phyloP scores from a whole-genome alignment of 1,139 yeast genomes.

The Pichia sp. region DNA sequence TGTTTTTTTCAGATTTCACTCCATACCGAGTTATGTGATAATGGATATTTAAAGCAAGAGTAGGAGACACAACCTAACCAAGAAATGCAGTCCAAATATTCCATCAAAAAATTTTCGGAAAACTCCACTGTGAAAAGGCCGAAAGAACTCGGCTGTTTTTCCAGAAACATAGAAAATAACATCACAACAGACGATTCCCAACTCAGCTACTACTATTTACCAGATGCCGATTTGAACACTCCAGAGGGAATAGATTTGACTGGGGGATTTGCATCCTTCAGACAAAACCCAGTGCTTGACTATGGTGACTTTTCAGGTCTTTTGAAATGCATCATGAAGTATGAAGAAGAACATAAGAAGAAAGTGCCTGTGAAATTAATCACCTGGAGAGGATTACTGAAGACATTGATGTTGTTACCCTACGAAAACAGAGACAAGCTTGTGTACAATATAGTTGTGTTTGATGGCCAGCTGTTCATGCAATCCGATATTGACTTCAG shows the following conservation, averaged over 20 bases:
- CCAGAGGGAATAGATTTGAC: conserved; percentile 51
- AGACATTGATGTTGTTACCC: conserved; percentile 61
- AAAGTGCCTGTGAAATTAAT: conserved; percentile 62
- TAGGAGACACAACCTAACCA: too few relatives aligned
- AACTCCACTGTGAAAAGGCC: conserved; percentile 68
- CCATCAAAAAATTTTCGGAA: conserved; percentile 46
- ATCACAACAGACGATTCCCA: conserved; percentile 49
- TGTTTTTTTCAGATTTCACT: not conserved
- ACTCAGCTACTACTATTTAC: conserved; percentile 69
- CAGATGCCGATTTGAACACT: conserved; percentile 57
- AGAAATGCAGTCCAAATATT: conserved; percentile 24
- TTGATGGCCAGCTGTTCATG: conserved; percentile 84
- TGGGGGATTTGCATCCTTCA: conserved; percentile 59
- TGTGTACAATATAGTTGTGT: conserved; percentile 56
- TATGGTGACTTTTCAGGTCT: conserved; percentile 47
- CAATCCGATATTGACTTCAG: conserved; percentile 51
- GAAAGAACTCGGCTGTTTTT: conserved; percentile 59
- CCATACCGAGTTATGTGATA: not conserved
- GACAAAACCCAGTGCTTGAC: conserved; percentile 33
- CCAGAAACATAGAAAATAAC: conserved; percentile 50
- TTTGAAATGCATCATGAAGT: conserved; percentile 48
- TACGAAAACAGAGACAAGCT: conserved; percentile 54
- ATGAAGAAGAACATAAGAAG: conserved; percentile 48
- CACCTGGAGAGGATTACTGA: conserved; percentile 81
- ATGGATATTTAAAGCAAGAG: not conserved